phyloP scores from a whole-genome alignment of 2,329 filamentous ascomycete species.

The Fusarium sp. region DNA sequence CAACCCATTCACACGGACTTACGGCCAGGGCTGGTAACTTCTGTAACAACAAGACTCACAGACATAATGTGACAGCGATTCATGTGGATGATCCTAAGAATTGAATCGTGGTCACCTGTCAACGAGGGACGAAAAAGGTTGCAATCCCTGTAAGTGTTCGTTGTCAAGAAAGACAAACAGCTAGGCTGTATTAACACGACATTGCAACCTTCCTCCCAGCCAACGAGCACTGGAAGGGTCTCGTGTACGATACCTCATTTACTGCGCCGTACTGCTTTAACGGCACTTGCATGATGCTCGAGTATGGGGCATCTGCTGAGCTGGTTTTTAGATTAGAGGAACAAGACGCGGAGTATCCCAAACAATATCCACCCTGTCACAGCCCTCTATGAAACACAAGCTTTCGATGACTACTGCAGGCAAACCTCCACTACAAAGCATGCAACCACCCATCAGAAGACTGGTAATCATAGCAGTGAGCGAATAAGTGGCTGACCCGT shows the following conservation, averaged over 20 bases:
- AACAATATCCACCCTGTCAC: constrained; percentile 27
- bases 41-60: constrained; percentile 10
- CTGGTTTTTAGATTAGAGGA: constrained; percentile 35
- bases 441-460: constrained; percentile 14
- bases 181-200: constrained; percentile 2
- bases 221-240: not conserved
- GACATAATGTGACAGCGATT: constrained; percentile 37
- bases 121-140: not conserved
- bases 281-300: constrained; percentile 16
- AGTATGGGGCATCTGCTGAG: constrained; percentile 4
- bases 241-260: constrained; percentile 14
- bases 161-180: not conserved
- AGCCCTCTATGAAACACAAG: constrained; percentile 22
- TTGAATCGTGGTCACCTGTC: constrained; percentile 25
- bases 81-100: constrained; percentile 38
- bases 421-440: constrained; percentile 7
- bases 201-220: not conserved
- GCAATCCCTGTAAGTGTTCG: constrained; percentile 9
- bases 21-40: constrained; percentile 3
- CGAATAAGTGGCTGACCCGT: constrained; percentile 9
- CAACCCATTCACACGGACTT: constrained; percentile 7
- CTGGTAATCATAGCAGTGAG: not conserved
- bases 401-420: constrained; percentile 17
- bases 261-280: constrained; percentile 10
- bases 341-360: constrained; percentile 25